These are phyloP conservation scores for Tuber borchii DNA, from an alignment of 495 filamentous ascomycete species.

Conservation along the genomic window DNA sequence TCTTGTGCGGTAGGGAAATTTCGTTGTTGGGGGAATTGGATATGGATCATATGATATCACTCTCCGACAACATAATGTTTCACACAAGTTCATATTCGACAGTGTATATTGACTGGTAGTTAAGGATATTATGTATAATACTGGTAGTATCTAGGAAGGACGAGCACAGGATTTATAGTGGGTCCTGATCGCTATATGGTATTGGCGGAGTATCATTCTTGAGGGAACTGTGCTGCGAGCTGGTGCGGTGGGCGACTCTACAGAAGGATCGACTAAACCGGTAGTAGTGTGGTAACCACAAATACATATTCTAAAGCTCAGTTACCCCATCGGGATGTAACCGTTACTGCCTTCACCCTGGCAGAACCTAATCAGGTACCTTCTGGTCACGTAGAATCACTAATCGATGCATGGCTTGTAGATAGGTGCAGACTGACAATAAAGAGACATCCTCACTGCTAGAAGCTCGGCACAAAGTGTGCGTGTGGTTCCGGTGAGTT, in stretches of 20 bases:
- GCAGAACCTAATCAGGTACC: no score
- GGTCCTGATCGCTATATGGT: background rate
- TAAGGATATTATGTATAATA: background rate
- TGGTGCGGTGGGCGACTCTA: background rate
- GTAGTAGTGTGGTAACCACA: background rate
- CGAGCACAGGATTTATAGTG: background rate
- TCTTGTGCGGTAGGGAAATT: background rate
- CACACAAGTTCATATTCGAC: background rate
- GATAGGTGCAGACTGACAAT: no score
- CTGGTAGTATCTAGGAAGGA: background rate
- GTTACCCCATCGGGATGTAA: background rate
- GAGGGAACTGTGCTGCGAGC: background rate
- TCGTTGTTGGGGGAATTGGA: background rate
- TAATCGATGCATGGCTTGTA: no score
- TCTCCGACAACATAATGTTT: background rate
- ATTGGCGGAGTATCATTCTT: background rate
- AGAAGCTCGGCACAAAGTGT: no score
- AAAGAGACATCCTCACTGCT: background rate
- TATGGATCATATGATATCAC: background rate
- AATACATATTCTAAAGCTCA: no score
- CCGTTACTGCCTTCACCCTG: background rate
- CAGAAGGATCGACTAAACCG: background rate
- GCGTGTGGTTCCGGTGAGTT: no score
- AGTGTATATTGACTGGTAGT: background rate
- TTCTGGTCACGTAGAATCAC: no score